Conservation (phyloP, 352 stramenopile genomes). For the Globisporangium carolinianum region DNA sequence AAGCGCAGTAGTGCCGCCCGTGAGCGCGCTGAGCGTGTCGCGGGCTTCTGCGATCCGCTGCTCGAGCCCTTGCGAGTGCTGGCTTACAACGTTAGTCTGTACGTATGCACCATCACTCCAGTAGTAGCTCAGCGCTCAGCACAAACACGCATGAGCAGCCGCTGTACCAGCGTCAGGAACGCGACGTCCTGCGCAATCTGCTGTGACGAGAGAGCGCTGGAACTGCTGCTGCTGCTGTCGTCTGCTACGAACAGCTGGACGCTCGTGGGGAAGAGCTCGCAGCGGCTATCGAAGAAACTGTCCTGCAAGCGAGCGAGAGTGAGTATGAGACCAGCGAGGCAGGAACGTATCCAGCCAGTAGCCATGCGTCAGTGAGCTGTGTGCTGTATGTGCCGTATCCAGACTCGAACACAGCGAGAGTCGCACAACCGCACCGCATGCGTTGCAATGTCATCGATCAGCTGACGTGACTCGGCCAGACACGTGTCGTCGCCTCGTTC, state of each 20-base stretch:
- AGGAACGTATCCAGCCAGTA: no score
- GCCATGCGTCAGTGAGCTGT: no score
- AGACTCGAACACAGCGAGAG: no score
- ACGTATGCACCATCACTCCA: not conserved
- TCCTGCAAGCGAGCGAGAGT: slow-evolving; percentile 1
- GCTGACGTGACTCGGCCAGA: slow-evolving; percentile 11
- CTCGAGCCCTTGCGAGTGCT: slow-evolving; percentile 14
- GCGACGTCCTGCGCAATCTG: slow-evolving; percentile 8
- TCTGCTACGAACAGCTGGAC: slow-evolving; percentile 12
- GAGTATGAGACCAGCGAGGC: not conserved
- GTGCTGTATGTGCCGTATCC: no score
- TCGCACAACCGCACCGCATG: slow-evolving; percentile 9
- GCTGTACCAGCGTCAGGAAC: slow-evolving; percentile 9
- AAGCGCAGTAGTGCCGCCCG: not conserved
- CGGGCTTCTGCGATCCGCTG: slow-evolving; percentile 12
- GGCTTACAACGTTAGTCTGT: not conserved
- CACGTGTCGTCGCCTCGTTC: slow-evolving; percentile 18
- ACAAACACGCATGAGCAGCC: not conserved
- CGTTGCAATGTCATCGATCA: slow-evolving; percentile 18
- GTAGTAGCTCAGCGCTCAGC: not conserved
- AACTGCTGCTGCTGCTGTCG: not conserved
- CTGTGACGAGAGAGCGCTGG: not conserved
- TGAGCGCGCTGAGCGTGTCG: slow-evolving; percentile 9
- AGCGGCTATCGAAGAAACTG: slow-evolving; percentile 16
- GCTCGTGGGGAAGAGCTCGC: slow-evolving; percentile 19